Evolutionary conservation across 2,329 filamentous ascomycete genomes (phyloP), one percentile per base, ranked within the genome.

Genomic region (Stagonosporopsis tanaceti): DNA sequence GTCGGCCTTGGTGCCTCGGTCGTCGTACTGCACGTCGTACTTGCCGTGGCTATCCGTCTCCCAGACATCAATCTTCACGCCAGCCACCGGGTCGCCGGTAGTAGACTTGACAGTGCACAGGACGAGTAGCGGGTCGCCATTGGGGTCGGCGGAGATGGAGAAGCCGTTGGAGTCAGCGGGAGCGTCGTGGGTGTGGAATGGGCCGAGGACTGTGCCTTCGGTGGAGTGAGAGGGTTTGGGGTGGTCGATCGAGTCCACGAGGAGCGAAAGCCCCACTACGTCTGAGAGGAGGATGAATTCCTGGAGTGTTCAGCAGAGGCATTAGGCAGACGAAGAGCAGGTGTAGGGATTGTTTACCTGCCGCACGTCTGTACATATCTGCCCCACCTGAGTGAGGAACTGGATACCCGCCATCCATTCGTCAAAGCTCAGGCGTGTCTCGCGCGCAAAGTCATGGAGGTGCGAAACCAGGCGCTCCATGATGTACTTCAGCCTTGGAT

Each of bases 251-350:
- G 83, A 86, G 78, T 95, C 91, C 64, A 95, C 88, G 4, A 95
- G 85, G 57, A 93, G 84, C 22, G 89, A 93, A 34, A 95, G 85
- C 37, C 91, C 91, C 22, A 94, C 84, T 39, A 92, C 83, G 76
- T 95, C 91, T 64, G 88, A 91, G 61, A 94, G 87, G 37, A 94
- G 86, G 75, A 94, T 93, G 80, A 91, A 93, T 82, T 93, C 89
- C 84, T 88, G 63, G 2, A 7, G 14, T 1, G 27, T 30, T 15
- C 20, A 27, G 15, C 12, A 32, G 11, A 22, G 14, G 15, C 14
- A n/a, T 1, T 14, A 34, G 32, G 32, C 15, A 7, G 32, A 4
- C 15, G 4, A 8, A 4, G 32, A n/a, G 15, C n/a, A n/a, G 32
- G 8, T 22, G n/a, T 8, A 20, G 25, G 34, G 30, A 17, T 15